phyloP scores from a whole-genome alignment of 1,139 yeast species.

The Protomyces inundatus region DNA sequence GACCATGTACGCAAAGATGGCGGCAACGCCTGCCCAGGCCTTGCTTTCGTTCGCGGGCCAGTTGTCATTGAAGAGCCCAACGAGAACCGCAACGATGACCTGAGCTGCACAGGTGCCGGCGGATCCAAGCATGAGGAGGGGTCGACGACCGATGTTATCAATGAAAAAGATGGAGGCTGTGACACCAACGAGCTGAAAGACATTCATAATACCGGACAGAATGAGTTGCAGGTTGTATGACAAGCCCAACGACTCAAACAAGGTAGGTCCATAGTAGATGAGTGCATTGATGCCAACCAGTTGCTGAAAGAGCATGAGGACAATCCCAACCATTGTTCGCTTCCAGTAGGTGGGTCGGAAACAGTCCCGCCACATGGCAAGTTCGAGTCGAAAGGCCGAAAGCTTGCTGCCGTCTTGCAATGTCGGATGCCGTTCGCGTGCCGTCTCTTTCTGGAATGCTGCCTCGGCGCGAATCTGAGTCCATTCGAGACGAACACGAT shows the following conservation, averaged over 20 bases:
- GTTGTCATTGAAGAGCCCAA: slow-evolving; percentile 8
- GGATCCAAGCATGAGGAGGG: slow-evolving; percentile 58
- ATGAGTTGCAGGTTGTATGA: slow-evolving; percentile 43
- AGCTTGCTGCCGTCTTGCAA: slow-evolving; percentile 33
- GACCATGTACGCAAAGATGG: slow-evolving; percentile 22
- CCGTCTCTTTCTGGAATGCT: slow-evolving; percentile 39
- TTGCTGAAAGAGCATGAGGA: slow-evolving; percentile 58
- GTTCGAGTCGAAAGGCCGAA: slow-evolving; percentile 14
- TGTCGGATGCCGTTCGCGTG: slow-evolving; percentile 42
- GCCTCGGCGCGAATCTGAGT: slow-evolving; percentile 46
- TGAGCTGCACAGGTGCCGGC: slow-evolving; percentile 60
- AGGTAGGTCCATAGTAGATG: slow-evolving; percentile 63
- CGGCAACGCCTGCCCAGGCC: slow-evolving; percentile 24
- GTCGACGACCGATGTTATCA: slow-evolving; percentile 67
- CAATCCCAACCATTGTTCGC: slow-evolving; percentile 37
- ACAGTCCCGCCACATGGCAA: slow-evolving; percentile 26
- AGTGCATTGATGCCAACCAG: slow-evolving; percentile 66
- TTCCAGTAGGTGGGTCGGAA: slow-evolving; percentile 23
- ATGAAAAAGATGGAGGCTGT: slow-evolving; percentile 42
- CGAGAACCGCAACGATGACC: slow-evolving; percentile 61
- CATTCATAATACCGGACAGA: slow-evolving; percentile 33
- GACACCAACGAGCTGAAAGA: slow-evolving; percentile 31
- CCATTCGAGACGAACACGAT: slow-evolving; percentile 35
- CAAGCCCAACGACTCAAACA: slow-evolving; percentile 49
- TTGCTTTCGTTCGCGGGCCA: slow-evolving; percentile 22